Evolutionary conservation across 208 protist species (phyloP).

Genomic region (Herpetomonas tarakana): DNA sequence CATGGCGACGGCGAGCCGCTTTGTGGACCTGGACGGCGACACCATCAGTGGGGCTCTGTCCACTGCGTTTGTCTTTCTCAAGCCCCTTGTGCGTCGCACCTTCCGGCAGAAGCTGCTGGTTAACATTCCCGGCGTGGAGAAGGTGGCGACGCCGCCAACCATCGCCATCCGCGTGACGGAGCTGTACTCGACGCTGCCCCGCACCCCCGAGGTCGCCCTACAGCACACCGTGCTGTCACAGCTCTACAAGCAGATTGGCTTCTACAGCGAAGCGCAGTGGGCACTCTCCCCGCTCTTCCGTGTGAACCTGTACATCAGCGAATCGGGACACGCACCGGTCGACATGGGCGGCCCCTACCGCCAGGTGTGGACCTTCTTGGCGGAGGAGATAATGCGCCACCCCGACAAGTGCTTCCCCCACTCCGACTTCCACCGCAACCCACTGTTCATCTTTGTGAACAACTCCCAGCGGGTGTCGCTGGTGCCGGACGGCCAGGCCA

Average conservation of each 20-base stretch:
- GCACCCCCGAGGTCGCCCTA: slow-evolving; percentile 69
- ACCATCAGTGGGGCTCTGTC: slow-evolving; percentile 62
- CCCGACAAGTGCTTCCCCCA: slow-evolving; percentile 84
- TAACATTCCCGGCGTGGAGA: slow-evolving; percentile 63
- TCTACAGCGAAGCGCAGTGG: slow-evolving; percentile 64
- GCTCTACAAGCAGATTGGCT: slow-evolving; percentile 86
- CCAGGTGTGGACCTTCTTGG: slow-evolving; percentile 87
- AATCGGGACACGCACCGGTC: slow-evolving; percentile 68
- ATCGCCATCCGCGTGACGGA: slow-evolving; percentile 78
- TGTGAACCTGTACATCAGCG: slow-evolving; percentile 79
- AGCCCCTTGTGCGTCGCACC: slow-evolving; percentile 74
- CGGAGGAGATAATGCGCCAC: slow-evolving; percentile 85
- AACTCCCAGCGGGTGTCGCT: slow-evolving; percentile 82
- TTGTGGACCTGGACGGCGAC: slow-evolving; percentile 82
- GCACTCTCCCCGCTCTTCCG: slow-evolving; percentile 71
- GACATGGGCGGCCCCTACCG: slow-evolving; percentile 90
- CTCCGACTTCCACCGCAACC: slow-evolving; percentile 81
- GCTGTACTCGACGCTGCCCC: slow-evolving; percentile 69
- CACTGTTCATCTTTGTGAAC: slow-evolving; percentile 83
- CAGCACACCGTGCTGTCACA: slow-evolving; percentile 79
- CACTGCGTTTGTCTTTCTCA: slow-evolving; percentile 74
- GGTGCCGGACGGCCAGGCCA: slow-evolving; percentile 74
- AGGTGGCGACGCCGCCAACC: slow-evolving; percentile 24
- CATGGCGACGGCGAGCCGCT: slow-evolving; percentile 83
- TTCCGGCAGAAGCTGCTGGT: slow-evolving; percentile 74